Conservation (phyloP, 352 stramenopile genomes). For the Phytopythium ostracodes region DNA sequence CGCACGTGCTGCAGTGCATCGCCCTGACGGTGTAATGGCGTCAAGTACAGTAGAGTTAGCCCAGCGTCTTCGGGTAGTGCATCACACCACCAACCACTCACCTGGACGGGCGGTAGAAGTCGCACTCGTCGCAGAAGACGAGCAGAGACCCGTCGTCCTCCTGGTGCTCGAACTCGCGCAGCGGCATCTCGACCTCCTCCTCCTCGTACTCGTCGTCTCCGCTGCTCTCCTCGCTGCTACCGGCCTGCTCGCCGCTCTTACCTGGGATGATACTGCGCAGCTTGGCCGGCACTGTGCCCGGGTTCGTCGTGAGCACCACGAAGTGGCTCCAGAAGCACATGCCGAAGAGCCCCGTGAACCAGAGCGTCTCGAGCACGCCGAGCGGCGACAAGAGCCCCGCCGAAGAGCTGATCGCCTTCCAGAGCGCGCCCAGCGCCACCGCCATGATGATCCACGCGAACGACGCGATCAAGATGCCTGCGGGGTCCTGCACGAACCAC, state of each 20-base stretch:
- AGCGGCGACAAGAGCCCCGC: conserved; percentile 47
- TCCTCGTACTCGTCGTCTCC: conserved; percentile 30
- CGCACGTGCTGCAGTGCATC: conserved; percentile 72
- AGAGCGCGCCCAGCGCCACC: conserved; percentile 34
- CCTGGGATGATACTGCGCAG: conserved; percentile 19
- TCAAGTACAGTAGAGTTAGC: neutral
- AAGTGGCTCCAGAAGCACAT: conserved; percentile 76
- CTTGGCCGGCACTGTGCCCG: conserved; percentile 55
- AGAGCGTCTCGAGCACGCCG: conserved; percentile 35
- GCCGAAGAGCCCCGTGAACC: conserved; percentile 47
- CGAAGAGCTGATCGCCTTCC: conserved; percentile 49
- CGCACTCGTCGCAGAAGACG: conserved; percentile 80
- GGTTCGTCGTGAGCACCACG: conserved; percentile 73
- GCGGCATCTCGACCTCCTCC: conserved; percentile 56
- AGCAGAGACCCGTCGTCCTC: conserved; percentile 75
- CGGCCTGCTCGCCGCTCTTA: neutral
- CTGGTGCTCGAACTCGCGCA: conserved; percentile 57
- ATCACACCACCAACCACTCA: conserved; percentile 5
- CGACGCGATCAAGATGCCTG: conserved; percentile 53
- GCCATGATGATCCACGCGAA: conserved; percentile 60
- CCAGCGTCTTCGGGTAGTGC: neutral
- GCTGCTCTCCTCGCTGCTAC: conserved; percentile 2
- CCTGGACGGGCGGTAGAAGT: conserved; percentile 71
- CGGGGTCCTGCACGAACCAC: conserved; percentile 67
- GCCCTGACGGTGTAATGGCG: conserved; percentile 28